phyloP scores from a whole-genome alignment of 73 alveolate genomes.

The Stentor coeruleus region DNA sequence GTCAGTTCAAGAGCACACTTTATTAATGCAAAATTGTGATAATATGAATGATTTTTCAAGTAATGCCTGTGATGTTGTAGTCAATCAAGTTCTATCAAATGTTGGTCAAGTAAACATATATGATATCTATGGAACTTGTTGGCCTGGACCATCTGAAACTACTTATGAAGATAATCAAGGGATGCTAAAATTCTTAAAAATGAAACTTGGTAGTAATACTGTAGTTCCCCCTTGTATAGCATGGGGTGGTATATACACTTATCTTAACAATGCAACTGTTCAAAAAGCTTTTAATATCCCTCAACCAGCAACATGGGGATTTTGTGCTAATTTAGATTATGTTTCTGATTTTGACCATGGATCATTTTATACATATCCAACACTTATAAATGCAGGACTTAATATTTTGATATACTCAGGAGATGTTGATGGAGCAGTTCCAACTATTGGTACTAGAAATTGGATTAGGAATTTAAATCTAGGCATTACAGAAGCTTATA shows the following conservation, averaged over 20 bases:
- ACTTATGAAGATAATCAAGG: background rate
- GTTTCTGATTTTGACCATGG: background rate
- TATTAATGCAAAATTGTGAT: no score
- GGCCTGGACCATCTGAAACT: background rate
- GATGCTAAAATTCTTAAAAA: background rate
- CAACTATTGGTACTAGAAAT: constrained; percentile 62
- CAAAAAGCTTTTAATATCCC: constrained; percentile 8
- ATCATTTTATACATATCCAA: background rate
- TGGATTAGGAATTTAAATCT: constrained; percentile 46
- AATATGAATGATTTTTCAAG: no score
- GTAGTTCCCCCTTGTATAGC: background rate
- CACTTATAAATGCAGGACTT: background rate
- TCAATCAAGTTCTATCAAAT: no score
- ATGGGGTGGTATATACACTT: background rate
- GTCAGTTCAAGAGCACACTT: no score
- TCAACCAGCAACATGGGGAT: constrained; percentile 11
- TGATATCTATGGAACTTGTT: background rate
- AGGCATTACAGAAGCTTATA: constrained; percentile 32
- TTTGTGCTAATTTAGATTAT: background rate
- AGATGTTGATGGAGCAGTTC: constrained; percentile 60
- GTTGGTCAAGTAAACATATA: no score
- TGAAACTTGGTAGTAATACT: background rate
- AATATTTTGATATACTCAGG: constrained; percentile 49
- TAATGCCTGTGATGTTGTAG: no score
- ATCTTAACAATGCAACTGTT: constrained; percentile 30